Evolutionary conservation across 2,329 filamentous ascomycete species (phyloP).

Genomic region (Verticillium isaacii): DNA sequence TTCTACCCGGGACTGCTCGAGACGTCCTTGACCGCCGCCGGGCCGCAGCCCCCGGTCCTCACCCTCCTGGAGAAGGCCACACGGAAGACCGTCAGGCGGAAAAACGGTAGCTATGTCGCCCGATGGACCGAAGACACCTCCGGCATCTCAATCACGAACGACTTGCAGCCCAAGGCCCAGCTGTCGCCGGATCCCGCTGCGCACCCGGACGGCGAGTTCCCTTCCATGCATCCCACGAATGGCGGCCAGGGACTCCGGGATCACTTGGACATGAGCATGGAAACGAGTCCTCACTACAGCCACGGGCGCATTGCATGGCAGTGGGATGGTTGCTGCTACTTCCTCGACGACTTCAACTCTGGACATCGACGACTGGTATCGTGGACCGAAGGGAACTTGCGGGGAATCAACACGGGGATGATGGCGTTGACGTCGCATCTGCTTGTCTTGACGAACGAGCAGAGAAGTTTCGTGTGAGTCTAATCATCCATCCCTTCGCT

Average conservation of each 20-base stretch:
- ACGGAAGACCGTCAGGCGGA: background rate
- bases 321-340: background rate
- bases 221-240: background rate
- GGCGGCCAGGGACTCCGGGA: too few species aligned
- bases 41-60: background rate
- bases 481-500: too few species aligned
- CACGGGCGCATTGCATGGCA: background rate
- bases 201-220: background rate
- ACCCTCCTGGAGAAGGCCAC: background rate
- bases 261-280: background rate
- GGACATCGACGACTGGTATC: background rate
- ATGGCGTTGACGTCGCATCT: background rate
- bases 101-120: background rate
- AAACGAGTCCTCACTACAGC: background rate
- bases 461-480: background rate
- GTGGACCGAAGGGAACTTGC: background rate
- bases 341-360: background rate
- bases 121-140: background rate
- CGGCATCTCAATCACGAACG: background rate
- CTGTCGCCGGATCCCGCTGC: background rate
- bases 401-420: background rate
- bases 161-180: background rate
- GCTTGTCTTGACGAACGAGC: background rate
- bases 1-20: constrained; percentile 2
- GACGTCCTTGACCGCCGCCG: background rate